phyloP scores from a whole-genome alignment of 805 yeast genomes.

The Candida cerambycidarum region DNA sequence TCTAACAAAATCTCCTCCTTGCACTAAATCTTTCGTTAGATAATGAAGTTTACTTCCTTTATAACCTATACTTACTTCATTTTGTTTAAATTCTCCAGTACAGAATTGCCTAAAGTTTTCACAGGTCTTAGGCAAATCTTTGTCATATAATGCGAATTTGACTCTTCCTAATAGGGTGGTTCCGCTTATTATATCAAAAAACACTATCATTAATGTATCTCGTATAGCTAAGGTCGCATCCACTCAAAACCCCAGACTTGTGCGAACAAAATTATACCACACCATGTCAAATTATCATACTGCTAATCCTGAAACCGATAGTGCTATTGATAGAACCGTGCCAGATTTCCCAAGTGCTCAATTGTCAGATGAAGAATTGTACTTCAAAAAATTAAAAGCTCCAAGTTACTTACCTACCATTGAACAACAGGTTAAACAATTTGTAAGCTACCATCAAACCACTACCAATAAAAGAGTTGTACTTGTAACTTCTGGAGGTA shows the following conservation, averaged over 20 bases:
- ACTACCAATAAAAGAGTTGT: slow-evolving; percentile 56
- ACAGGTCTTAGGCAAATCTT: slow-evolving; percentile 42
- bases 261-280: slow-evolving; percentile 1
- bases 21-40: slow-evolving; percentile 94
- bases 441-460: slow-evolving; percentile 54
- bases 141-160: slow-evolving; percentile 60
- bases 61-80: slow-evolving; percentile 80
- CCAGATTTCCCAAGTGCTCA: slow-evolving; percentile 80
- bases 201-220: slow-evolving; percentile 9
- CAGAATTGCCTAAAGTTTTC: slow-evolving; percentile 79
- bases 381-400: slow-evolving; percentile 68
- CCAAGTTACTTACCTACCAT: slow-evolving; percentile 73
- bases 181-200: slow-evolving; percentile 4
- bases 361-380: slow-evolving; percentile 68
- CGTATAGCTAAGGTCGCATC: too few species aligned
- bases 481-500: slow-evolving; percentile 93
- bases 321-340: slow-evolving; percentile 78
- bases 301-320: slow-evolving; percentile 62
- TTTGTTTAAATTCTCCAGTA: slow-evolving; percentile 62
- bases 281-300: slow-evolving; percentile 40
- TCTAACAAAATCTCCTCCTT: slow-evolving; percentile 59
- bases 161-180: slow-evolving; percentile 6
- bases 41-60: slow-evolving; percentile 89
- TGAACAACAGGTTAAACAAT: slow-evolving; percentile 54
- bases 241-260: too few species aligned